A percentile compares a stretch with the other conserved stretches of the same genome.
phyloP scores from a whole-genome alignment of 768 basidiomycete genomes.

The Trametes cingulata region DNA sequence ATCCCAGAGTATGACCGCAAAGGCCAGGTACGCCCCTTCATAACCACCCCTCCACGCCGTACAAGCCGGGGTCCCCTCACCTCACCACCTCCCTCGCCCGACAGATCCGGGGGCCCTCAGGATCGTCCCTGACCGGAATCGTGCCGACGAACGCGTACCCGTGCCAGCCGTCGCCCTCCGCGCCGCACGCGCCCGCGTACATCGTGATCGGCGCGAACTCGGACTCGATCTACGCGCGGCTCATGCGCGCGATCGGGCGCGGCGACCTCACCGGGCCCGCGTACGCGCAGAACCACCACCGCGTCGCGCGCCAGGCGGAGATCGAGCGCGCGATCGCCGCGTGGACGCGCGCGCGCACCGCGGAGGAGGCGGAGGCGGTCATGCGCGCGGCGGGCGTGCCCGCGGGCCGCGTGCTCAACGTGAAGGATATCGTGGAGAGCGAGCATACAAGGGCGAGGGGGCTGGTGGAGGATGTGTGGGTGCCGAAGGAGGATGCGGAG shows the following conservation, averaged over 20 bases:
- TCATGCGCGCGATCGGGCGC: slow-evolving; percentile 63
- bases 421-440: slow-evolving; percentile 61
- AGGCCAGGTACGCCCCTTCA: slow-evolving; percentile 48
- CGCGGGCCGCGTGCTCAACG: slow-evolving; percentile 61
- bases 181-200: slow-evolving; percentile 48
- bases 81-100: neutral
- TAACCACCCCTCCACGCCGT: neutral
- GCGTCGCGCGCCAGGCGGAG: slow-evolving; percentile 43
- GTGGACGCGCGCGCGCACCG: slow-evolving; percentile 54
- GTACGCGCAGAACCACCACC: slow-evolving; percentile 47
- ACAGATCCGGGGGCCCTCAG: slow-evolving; percentile 69
- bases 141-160: slow-evolving; percentile 78
- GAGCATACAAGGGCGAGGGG: slow-evolving; percentile 58
- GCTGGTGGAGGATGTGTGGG: slow-evolving; percentile 59
- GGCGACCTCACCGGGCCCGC: slow-evolving; percentile 57
- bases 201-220: slow-evolving; percentile 75
- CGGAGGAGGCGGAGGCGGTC: slow-evolving; percentile 52
- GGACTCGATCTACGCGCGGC: slow-evolving; percentile 65
- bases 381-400: slow-evolving; percentile 60
- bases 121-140: slow-evolving; percentile 73
- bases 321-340: slow-evolving; percentile 64
- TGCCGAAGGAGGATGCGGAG: slow-evolving; percentile 33
- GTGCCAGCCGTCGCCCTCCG: slow-evolving; percentile 49
- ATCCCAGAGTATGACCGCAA: slow-evolving; percentile 76
- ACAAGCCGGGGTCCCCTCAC: neutral